Conservation (phyloP, 1,284 basidiomycete species). For the Ustilago lituana region DNA sequence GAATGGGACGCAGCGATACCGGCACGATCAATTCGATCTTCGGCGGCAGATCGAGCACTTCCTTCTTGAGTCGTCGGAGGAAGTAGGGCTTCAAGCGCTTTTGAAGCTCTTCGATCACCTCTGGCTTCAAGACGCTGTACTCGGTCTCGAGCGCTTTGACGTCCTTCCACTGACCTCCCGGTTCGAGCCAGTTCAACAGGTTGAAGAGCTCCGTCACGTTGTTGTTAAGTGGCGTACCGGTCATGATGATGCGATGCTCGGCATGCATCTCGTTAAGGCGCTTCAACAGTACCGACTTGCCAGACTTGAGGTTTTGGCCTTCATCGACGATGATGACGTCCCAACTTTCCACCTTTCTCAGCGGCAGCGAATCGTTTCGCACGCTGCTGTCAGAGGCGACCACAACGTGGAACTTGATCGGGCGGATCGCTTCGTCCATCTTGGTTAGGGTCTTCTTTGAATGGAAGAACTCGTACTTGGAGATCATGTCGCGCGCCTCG, state of each 20-base stretch:
- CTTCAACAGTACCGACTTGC: conserved; percentile 81
- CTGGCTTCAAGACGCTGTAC: conserved; percentile 56
- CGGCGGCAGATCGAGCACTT: conserved; percentile 88
- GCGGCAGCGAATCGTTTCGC: conserved; percentile 35
- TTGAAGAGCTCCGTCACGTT: conserved; percentile 80
- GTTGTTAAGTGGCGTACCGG: conserved; percentile 94
- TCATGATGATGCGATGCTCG: conserved; percentile 87
- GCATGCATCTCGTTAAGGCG: conserved; percentile 81
- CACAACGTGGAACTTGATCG: conserved; percentile 54
- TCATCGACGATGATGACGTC: conserved; percentile 91
- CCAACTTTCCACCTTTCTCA: conserved; percentile 86
- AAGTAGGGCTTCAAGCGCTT: conserved; percentile 84
- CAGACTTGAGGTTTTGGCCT: conserved; percentile 76
- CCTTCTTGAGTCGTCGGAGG: conserved; percentile 87
- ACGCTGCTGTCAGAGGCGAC: conserved; percentile 43
- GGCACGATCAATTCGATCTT: conserved; percentile 85
- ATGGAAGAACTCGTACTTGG: conserved; percentile 83
- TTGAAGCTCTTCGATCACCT: conserved; percentile 76
- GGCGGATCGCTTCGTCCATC: conserved; percentile 53
- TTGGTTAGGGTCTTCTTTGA: conserved; percentile 53
- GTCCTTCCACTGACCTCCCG: conserved; percentile 46
- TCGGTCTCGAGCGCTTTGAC: conserved; percentile 43
- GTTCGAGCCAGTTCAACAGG: conserved; percentile 52
- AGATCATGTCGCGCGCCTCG: conserved; percentile 78
- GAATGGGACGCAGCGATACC: conserved; percentile 84